Evolutionary conservation across 148 eudicot species (phyloP).

Genomic region (Camellia granthamiana): DNA sequence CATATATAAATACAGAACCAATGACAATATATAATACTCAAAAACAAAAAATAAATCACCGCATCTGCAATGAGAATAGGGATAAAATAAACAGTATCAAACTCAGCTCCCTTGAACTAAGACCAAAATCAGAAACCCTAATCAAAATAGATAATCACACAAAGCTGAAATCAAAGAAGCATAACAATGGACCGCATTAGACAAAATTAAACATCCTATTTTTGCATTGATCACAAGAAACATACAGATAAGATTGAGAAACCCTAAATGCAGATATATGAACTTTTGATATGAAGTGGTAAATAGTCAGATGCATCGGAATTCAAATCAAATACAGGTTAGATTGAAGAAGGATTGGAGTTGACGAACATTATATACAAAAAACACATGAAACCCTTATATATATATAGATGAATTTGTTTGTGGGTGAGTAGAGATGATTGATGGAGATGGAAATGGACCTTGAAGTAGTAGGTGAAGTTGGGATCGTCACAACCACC

Average conservation of each 20-base stretch:
- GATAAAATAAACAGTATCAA: background rate
- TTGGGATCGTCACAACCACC: slow-evolving; percentile 73
- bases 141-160: too few species aligned
- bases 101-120: background rate
- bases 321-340: background rate
- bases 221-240: background rate
- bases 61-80: background rate
- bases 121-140: slow-evolving; percentile 5
- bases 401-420: background rate
- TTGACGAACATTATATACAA: background rate
- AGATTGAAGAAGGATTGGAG: background rate
- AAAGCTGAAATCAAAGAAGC: background rate
- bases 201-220: background rate
- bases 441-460: slow-evolving; percentile 11
- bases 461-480: slow-evolving; percentile 86
- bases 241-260: background rate
- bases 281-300: background rate
- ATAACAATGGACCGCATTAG: background rate
- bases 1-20: background rate
- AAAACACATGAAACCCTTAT: background rate
- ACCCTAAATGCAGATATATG: background rate
- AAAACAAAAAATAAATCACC: slow-evolving; percentile 7
- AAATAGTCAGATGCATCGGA: background rate
- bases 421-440: background rate
- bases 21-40: background rate